Conservation (phyloP, 371 early-diverging fungal species). For the Rhizomucor miehei region DNA sequence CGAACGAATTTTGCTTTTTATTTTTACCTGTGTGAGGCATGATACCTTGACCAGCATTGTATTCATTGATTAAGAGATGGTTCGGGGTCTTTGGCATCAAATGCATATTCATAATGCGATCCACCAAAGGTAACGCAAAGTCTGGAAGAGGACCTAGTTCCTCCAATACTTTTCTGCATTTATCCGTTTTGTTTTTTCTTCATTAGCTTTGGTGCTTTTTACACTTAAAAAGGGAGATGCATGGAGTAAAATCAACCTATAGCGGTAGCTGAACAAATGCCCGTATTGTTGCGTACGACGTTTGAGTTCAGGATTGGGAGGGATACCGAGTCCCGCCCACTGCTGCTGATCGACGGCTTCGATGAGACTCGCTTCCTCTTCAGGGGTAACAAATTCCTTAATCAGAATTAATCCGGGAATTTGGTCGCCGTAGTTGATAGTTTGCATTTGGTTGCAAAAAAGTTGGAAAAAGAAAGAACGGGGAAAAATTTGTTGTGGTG, state of each 20-base stretch:
- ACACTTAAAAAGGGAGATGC: not conserved
- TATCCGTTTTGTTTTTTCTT: conserved; percentile 1
- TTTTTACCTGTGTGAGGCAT: conserved; percentile 49
- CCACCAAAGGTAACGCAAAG: conserved; percentile 37
- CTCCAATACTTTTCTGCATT: conserved; percentile 49
- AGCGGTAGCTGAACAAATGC: conserved; percentile 65
- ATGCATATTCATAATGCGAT: conserved; percentile 37
- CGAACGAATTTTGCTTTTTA: no score
- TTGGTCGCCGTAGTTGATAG: conserved; percentile 14
- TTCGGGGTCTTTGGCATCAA: conserved; percentile 51
- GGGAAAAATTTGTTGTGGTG: conserved; percentile 1
- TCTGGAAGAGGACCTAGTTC: conserved; percentile 57
- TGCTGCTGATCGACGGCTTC: conserved; percentile 16
- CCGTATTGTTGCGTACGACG: conserved; percentile 78
- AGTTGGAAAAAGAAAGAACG: conserved; percentile 6
- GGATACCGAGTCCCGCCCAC: conserved; percentile 46
- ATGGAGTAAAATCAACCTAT: conserved; percentile 39
- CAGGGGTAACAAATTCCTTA: conserved; percentile 26
- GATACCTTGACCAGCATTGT: conserved; percentile 70
- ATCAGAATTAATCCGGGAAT: conserved; percentile 33
- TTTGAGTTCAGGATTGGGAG: conserved; percentile 74
- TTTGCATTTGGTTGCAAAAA: conserved; percentile 11
- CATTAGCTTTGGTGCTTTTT: not conserved
- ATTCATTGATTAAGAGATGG: conserved; percentile 70
- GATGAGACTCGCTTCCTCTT: conserved; percentile 30